Conservation (phyloP, 306 rosid species). For the Prunus davidiana region DNA sequence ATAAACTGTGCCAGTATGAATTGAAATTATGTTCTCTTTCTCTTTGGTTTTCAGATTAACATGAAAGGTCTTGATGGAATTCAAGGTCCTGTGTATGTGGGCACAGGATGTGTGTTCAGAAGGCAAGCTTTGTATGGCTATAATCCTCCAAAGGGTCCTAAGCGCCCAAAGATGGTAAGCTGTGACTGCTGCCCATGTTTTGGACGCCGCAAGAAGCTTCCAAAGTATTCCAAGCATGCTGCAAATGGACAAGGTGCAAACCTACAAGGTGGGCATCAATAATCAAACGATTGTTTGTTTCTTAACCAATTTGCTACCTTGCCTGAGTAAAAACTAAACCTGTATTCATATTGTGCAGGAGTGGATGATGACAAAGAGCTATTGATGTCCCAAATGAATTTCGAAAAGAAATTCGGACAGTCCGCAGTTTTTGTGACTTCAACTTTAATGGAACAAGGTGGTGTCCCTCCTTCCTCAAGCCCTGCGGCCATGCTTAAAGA, state of each 20-base stretch:
- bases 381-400: slow-evolving; percentile 88
- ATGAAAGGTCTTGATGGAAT: slow-evolving; percentile 96
- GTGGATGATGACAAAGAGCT: slow-evolving; percentile 75
- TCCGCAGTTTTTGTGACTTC: slow-evolving; percentile 94
- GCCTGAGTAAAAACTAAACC: neutral
- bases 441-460: slow-evolving; percentile 83
- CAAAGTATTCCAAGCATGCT: slow-evolving; percentile 52
- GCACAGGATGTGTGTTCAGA: slow-evolving; percentile 95
- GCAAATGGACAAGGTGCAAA: slow-evolving; percentile 61
- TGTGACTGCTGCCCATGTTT: slow-evolving; percentile 94
- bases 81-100: slow-evolving; percentile 96
- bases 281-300: neutral
- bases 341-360: slow-evolving; percentile 33
- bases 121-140: slow-evolving; percentile 94
- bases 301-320: too few species aligned
- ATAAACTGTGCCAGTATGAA: neutral
- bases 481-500: slow-evolving; percentile 85
- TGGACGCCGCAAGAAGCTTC: slow-evolving; percentile 78
- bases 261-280: slow-evolving; percentile 22
- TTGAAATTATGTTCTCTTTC: slow-evolving; percentile 11
- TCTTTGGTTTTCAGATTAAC: slow-evolving; percentile 64
- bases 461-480: slow-evolving; percentile 70
- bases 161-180: slow-evolving; percentile 94
- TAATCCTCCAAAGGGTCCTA: slow-evolving; percentile 82
- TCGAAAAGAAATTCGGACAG: slow-evolving; percentile 88